Conservation (phyloP, 768 basidiomycete species). For the Naematelia encephala region DNA sequence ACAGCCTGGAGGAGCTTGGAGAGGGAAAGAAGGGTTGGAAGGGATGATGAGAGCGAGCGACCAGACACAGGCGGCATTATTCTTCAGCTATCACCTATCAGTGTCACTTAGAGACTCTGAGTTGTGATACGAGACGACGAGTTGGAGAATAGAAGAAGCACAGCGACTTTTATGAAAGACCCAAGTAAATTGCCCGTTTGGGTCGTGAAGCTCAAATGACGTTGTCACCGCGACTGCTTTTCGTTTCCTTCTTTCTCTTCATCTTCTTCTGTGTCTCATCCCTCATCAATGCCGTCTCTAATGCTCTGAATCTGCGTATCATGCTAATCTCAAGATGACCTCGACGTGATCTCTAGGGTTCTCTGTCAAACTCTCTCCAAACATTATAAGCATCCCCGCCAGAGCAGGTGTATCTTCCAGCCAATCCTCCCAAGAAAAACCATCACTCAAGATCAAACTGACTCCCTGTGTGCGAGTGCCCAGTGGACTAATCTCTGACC, state of each 20-base stretch:
- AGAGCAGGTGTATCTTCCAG: background rate
- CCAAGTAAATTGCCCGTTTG: conserved; percentile 3
- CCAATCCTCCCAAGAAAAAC: background rate
- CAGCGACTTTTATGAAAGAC: too few relatives aligned
- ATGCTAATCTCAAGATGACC: background rate
- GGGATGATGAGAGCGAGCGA: conserved; percentile 10
- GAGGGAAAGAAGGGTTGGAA: conserved; percentile 36
- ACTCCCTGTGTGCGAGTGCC: conserved; percentile 21
- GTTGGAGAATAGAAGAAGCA: too few relatives aligned
- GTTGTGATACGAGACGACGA: background rate
- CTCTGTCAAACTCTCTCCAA: background rate
- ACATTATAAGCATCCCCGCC: conserved; percentile 8
- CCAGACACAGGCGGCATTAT: background rate
- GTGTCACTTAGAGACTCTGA: background rate
- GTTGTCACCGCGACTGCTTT: conserved; percentile 4
- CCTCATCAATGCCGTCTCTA: background rate
- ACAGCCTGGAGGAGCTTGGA: conserved; percentile 30
- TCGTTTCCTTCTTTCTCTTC: conserved; percentile 5
- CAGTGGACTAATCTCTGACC: conserved; percentile 14
- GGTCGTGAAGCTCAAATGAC: conserved; percentile 6
- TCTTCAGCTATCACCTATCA: background rate
- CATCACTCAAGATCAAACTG: conserved; percentile 18
- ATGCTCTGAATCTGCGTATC: background rate
- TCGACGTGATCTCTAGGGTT: background rate
- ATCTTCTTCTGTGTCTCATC: background rate